A percentile compares a stretch with the other conserved stretches of the same genome.
phyloP scores from a whole-genome alignment of 257 asterid genomes.

The Fraxinus cuspidata region DNA sequence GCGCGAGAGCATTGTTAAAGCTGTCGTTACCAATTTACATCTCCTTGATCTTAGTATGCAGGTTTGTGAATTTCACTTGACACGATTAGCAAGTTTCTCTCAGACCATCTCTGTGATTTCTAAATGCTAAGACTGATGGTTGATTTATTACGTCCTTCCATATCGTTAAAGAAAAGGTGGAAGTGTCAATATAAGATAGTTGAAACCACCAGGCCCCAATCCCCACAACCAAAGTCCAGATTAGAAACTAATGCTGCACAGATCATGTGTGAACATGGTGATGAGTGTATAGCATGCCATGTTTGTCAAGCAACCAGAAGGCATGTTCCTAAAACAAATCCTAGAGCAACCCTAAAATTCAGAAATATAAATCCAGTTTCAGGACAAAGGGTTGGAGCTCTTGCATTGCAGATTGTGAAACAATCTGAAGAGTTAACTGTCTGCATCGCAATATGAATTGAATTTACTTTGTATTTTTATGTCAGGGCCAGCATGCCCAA shows the following conservation, averaged over 20 bases:
- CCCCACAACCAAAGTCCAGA: background rate
- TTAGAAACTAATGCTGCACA: background rate
- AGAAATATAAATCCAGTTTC: background rate
- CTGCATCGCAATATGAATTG: background rate
- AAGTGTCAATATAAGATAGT: background rate
- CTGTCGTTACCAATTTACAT: slow-evolving; percentile 85
- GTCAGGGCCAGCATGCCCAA: background rate
- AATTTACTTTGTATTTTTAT: background rate
- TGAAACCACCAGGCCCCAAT: background rate
- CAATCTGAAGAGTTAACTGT: background rate
- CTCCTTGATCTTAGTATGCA: slow-evolving; percentile 94
- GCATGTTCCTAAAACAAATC: slow-evolving; percentile 9
- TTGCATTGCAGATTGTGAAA: slow-evolving; percentile 10
- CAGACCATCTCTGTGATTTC: background rate
- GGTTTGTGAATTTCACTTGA: slow-evolving; percentile 41
- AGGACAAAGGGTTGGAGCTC: background rate
- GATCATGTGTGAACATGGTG: background rate
- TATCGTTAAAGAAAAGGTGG: background rate
- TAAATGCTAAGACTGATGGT: background rate
- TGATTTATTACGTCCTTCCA: background rate
- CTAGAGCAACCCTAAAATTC: slow-evolving; percentile 10
- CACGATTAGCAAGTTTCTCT: slow-evolving; percentile 8
- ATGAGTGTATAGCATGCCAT: background rate
- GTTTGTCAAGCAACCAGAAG: slow-evolving; percentile 4
- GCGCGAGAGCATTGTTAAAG: slow-evolving; percentile 87